Conservation (phyloP, 768 basidiomycete species). For the Coprinopsis marcescibilis region DNA sequence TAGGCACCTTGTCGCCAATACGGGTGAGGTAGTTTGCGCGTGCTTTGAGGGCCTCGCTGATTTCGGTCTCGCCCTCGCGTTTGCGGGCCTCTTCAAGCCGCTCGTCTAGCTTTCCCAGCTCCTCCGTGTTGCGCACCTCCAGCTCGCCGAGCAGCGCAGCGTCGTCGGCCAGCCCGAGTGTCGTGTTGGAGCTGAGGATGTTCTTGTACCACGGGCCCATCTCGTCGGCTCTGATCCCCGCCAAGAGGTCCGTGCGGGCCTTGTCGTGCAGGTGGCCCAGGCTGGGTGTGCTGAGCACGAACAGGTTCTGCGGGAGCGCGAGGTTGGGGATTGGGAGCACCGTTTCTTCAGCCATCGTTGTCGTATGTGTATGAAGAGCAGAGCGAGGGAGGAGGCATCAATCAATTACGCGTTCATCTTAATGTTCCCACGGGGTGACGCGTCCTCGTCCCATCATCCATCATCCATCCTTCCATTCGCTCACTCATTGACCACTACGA, state of each 20-base stretch:
- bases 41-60: conserved; percentile 80
- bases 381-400: neutral
- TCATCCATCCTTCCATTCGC: too few relatives aligned
- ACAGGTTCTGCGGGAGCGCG: conserved; percentile 71
- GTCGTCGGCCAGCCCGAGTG: conserved; percentile 38
- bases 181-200: conserved; percentile 24
- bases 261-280: conserved; percentile 61
- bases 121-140: conserved; percentile 64
- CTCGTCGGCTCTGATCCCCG: conserved; percentile 78
- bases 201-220: conserved; percentile 82
- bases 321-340: conserved; percentile 87
- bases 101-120: conserved; percentile 70
- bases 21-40: conserved; percentile 80
- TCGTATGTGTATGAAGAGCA: neutral
- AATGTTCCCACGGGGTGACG: conserved; percentile 29
- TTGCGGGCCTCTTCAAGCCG: conserved; percentile 81
- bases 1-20: conserved; percentile 80
- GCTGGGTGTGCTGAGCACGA: conserved; percentile 58
- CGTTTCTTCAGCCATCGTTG: conserved; percentile 73
- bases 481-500: too few relatives aligned
- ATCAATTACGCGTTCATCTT: conserved; percentile 18
- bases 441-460: too few relatives aligned
- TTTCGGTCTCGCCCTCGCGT: conserved; percentile 90
- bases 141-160: conserved; percentile 48
- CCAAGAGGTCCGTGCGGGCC: conserved; percentile 59